Conservation (phyloP, 1,139 yeast species). For the Pneumocystis jirovecii region DNA sequence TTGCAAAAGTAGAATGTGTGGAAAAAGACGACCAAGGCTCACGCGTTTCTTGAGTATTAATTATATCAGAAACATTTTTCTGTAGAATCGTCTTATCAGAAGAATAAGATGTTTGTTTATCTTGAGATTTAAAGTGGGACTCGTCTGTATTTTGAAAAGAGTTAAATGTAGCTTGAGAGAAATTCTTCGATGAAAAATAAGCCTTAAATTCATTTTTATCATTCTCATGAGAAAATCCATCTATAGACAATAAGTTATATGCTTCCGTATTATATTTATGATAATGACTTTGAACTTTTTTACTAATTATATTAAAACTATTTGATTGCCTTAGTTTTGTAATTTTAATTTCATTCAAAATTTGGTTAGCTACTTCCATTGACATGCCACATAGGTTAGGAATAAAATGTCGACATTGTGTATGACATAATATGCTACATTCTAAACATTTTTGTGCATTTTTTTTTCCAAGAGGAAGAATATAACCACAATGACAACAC, state of each 20-base stretch:
- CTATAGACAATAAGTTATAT: background rate
- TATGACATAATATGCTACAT: conserved; percentile 90
- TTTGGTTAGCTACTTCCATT: conserved; percentile 89
- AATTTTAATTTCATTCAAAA: conserved; percentile 67
- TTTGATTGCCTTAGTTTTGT: conserved; percentile 37
- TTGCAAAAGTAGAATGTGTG: background rate
- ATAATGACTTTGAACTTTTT: background rate
- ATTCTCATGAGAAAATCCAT: background rate
- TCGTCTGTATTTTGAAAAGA: background rate
- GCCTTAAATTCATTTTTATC: background rate
- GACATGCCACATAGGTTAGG: conserved; percentile 99
- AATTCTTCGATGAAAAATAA: background rate
- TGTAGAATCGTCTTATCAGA: background rate
- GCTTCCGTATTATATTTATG: background rate
- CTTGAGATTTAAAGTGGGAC: background rate
- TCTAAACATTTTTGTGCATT: conserved; percentile 90
- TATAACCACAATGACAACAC: conserved; percentile 98
- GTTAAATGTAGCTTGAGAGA: background rate
- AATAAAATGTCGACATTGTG: conserved; percentile 81
- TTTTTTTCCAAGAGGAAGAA: conserved; percentile 86
- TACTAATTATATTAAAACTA: background rate
- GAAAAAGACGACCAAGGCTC: background rate
- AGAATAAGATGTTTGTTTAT: background rate
- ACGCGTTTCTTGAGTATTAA: background rate
- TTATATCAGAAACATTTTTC: background rate